Base-by-base conservation (phyloP, 371 early-diverging fungal species). In the Entomophthora muscae region DNA sequence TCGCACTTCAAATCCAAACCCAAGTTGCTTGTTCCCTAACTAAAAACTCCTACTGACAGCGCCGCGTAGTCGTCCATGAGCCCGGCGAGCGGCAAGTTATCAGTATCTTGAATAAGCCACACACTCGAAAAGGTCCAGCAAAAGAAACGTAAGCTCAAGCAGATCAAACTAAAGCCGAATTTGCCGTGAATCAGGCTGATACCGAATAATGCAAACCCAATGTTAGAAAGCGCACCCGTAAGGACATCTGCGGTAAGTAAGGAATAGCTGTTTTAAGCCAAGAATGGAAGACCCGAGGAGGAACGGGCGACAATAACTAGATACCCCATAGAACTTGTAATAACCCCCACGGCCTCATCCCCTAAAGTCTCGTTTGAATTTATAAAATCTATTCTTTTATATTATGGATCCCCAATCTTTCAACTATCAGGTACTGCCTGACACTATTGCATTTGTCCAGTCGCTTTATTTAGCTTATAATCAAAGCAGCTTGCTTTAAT, bases 1-100 rank as follows among this genome's bases (percentile, higher is more conserved):
- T 75, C 96, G 65, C 98, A 96, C 27, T 96, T 92, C 73, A 87
- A 91, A 13, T 78, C 84, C 68, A 93, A 90, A 73, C 93, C 93
- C 66, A 95, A 92, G 75, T 54, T 77, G 2, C 30, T 75, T 30
- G 72, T 80, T 63, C 66, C 75, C 70, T 75, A 67, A 73, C 73
- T 64, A 72, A 75, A 29, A 73, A 72, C 3, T 58, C 69, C 3
- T 80, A 80, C 56, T 56, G 81, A 52, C 71, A 77, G 64, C 81
- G 83, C 53, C 83, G 91, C 24, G 95, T 95, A 0, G 93, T 95
- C 23, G 81, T 94, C 55, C 69, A 91, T 61, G 90, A 91, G 68
- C 85, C 91, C 13, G 83, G 91, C 66, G 94, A 95, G 71, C 82
- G 82, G 77, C 86, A 89, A 76, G 84, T 93, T 51, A 76, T 77